Percentiles rank a stretch among this genome's conserved stretches.
Conservation (phyloP, 2,329 filamentous ascomycete species). For the Talaromyces sp. region DNA sequence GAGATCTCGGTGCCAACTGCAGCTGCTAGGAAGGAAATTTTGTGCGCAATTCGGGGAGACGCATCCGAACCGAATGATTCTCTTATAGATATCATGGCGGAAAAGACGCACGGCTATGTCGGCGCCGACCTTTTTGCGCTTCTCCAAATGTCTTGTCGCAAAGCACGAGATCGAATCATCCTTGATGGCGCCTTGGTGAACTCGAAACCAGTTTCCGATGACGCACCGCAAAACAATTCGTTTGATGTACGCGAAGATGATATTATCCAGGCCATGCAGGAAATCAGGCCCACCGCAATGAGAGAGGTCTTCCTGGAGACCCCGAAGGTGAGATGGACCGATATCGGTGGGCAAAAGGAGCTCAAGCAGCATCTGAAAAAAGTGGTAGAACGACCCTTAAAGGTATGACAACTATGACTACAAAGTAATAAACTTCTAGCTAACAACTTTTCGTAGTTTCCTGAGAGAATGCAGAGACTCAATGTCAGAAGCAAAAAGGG, state of each 20-base stretch:
- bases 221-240: background rate
- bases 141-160: constrained; percentile 48
- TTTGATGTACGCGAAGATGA: constrained; percentile 21
- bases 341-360: constrained; percentile 78
- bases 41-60: constrained; percentile 54
- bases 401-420: constrained; percentile 32
- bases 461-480: constrained; percentile 46
- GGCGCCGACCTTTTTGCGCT: constrained; percentile 69
- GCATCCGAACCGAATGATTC: constrained; percentile 46
- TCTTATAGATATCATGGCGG: constrained; percentile 57
- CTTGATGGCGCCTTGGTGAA: constrained; percentile 3
- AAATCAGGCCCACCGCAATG: constrained; percentile 78
- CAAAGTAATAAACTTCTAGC: background rate
- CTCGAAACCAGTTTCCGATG: background rate
- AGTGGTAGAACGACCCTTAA: constrained; percentile 55
- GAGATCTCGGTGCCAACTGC: constrained; percentile 73
- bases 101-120: constrained; percentile 82
- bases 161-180: constrained; percentile 30
- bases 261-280: constrained; percentile 52
- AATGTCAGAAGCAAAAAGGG: constrained; percentile 66
- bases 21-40: constrained; percentile 64
- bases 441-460: constrained; percentile 31
- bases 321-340: constrained; percentile 76
- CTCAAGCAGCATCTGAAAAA: constrained; percentile 64
- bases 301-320: constrained; percentile 84